Evolutionary conservation across 2,329 filamentous ascomycete genomes (phyloP), one percentile per base, ranked within the genome.

Genomic region (Alternaria consortialis): DNA sequence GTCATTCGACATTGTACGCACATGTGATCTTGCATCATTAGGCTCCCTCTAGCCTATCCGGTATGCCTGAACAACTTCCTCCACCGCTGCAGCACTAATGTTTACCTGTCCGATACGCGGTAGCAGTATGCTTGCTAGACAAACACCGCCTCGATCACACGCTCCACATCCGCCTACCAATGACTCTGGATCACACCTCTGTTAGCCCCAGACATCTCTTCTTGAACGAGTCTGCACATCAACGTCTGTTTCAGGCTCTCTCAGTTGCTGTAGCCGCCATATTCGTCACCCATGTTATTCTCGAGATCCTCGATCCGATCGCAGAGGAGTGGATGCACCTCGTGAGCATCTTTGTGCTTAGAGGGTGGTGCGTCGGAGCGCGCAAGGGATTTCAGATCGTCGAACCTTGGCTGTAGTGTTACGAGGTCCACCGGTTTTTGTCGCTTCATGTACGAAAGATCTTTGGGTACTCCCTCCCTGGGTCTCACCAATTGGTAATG

Each of bases 61-160:
- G 34, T 29, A 48, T 27, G 5, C 17, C 20, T 15, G 31, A 34
- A 48, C 46, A 2, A 31, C 46, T 3, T 34, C 31, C 29, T 48
- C 46, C 6, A 23, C 23, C 29, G 31, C 20, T 34, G 20, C 20
- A 25, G 46, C 32, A 36, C 20, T 23, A 8, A 25, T 34, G 31
- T 15, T 25, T 2, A 48, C 23, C 15, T 48, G 46, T 20, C 17
- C n/a, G 13, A 34, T 48, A 13, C 51, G 5, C 43, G 43, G 7
- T 25, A 23, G 42, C 36, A 48, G 36, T 59, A 59, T 11, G 52
- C 57, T 37, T 60, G 52, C 29, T 53, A 53, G 0, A 53, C 39
- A 23, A 58, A 27, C 42, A 61, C 13, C 9, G 36, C 54, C 12
- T 53, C 53, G 31, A 53, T 12, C 7, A 60, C 34, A 25, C 47